These are phyloP conservation scores for Theobroma cacao DNA, from an alignment of 345 rosid species.

Conservation along the genomic window DNA sequence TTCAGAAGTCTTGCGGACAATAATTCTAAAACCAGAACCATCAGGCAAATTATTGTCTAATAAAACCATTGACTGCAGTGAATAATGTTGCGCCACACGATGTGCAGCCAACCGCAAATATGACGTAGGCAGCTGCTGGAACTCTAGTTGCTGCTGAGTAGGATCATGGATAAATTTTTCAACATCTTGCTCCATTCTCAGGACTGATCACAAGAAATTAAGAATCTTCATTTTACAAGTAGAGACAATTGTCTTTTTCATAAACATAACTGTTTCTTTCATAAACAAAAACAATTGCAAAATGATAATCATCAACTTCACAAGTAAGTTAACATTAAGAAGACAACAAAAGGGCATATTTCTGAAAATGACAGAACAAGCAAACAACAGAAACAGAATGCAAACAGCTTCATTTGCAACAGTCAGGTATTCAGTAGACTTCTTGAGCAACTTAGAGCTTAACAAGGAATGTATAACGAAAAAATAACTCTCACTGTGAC, in stretches of 20 bases:
- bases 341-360: background rate
- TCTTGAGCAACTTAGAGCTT: background rate
- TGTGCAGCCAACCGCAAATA: constrained; percentile 81
- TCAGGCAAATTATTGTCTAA: constrained; percentile 61
- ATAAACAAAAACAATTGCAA: background rate
- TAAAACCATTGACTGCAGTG: constrained; percentile 79
- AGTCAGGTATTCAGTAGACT: background rate
- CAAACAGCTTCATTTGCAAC: background rate
- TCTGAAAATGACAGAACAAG: background rate
- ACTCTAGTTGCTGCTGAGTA: constrained; percentile 59
- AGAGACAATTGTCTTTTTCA: too few relatives aligned
- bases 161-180: constrained; percentile 70
- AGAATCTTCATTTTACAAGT: background rate
- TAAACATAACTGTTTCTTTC: background rate
- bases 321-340: background rate
- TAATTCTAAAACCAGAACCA: constrained; percentile 65
- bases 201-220: constrained; percentile 36
- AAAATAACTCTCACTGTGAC: background rate
- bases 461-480: background rate
- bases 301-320: background rate
- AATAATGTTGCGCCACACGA: constrained; percentile 82
- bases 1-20: constrained; percentile 67
- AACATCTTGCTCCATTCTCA: constrained; percentile 81
- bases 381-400: background rate
- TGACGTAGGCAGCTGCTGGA: constrained; percentile 79